These are phyloP conservation scores for Linnemannia elongata DNA, from an alignment of 192 early-diverging fungal species.

Conservation along the genomic window DNA sequence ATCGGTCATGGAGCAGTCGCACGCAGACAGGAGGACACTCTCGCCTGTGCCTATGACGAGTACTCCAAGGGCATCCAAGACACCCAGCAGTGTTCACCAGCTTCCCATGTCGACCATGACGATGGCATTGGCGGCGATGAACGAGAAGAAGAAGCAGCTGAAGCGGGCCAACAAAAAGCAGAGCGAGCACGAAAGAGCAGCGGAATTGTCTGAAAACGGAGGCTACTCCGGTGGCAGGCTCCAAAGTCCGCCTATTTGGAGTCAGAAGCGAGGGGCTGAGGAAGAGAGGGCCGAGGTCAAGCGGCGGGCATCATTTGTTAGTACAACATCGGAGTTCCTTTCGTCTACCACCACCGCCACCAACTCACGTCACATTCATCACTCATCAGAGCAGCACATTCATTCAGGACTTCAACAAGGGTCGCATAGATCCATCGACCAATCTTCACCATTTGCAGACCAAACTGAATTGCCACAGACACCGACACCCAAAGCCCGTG, in stretches of 20 bases:
- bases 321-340: neutral
- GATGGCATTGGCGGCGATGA: conserved; percentile 45
- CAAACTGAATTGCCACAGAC: neutral
- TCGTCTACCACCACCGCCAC: neutral
- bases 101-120: conserved; percentile 53
- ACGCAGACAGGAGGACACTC: neutral
- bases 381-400: neutral
- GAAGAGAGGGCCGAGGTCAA: conserved; percentile 5
- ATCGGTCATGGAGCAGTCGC: neutral
- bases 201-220: neutral
- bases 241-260: conserved; percentile 21
- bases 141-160: conserved; percentile 43
- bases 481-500: neutral
- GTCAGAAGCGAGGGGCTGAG: conserved; percentile 22
- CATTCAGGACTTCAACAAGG: neutral
- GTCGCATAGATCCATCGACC: neutral
- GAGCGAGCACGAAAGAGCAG: conserved; percentile 1
- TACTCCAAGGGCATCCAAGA: neutral
- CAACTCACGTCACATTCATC: conserved; percentile 14
- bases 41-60: neutral
- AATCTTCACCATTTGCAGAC: neutral
- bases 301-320: neutral
- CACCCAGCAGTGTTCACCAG: neutral
- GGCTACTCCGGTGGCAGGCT: neutral
- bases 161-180: conserved; percentile 26